phyloP scores from a whole-genome alignment of 2,329 filamentous ascomycete species.

The Diaporthe citrichinensis region DNA sequence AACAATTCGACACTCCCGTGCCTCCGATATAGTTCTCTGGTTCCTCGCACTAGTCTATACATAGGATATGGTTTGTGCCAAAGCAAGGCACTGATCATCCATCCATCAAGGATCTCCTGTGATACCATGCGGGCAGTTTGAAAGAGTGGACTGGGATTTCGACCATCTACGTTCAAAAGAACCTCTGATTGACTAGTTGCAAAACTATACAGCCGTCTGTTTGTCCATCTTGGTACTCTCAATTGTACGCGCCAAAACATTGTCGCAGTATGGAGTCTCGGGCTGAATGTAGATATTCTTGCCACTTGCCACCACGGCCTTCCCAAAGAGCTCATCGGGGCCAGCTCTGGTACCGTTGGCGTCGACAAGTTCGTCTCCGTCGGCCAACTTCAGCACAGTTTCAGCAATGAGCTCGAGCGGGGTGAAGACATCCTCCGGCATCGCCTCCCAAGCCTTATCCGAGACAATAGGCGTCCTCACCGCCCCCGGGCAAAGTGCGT shows the following conservation, averaged over 20 bases:
- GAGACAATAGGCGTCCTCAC: conserved; percentile 34
- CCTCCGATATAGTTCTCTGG: no score
- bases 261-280: conserved; percentile 25
- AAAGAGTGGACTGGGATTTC: not conserved
- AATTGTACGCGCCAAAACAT: conserved; percentile 16
- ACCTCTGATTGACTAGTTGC: not conserved
- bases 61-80: not conserved
- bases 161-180: not conserved
- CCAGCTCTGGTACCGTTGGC: conserved; percentile 19
- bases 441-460: not conserved
- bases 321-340: conserved; percentile 24
- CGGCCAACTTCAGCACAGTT: conserved; percentile 29
- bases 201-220: not conserved
- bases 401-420: conserved; percentile 27
- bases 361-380: conserved; percentile 33
- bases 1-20: no score
- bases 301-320: conserved; percentile 33
- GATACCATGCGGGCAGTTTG: not conserved
- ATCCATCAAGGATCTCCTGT: not conserved
- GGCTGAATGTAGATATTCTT: conserved; percentile 34
- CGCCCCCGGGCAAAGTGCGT: conserved; percentile 36
- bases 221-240: conserved; percentile 15
- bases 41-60: not conserved
- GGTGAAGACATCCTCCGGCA: conserved; percentile 35
- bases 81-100: not conserved